Evolutionary conservation across 2,329 filamentous ascomycete genomes (phyloP).

Genomic region (Botrytis tulipae): DNA sequence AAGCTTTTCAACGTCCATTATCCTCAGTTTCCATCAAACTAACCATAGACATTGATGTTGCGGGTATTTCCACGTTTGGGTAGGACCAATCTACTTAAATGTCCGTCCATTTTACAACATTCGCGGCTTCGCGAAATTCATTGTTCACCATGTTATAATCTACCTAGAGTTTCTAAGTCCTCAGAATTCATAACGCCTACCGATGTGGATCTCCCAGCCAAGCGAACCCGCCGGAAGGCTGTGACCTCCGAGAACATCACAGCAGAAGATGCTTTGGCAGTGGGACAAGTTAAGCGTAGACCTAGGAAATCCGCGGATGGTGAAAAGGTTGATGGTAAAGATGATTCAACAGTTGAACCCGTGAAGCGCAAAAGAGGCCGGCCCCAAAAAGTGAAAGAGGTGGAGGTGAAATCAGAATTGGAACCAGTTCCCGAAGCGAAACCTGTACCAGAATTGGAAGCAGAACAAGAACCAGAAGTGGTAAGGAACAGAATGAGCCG

Average conservation of each 20-base stretch:
- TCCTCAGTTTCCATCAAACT: neutral
- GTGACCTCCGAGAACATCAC: neutral
- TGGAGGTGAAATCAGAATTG: neutral
- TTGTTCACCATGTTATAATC: neutral
- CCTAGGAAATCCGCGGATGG: neutral
- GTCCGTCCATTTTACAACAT: neutral
- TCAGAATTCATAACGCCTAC: neutral
- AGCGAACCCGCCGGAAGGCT: conserved; percentile 8
- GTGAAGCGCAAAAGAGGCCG: neutral
- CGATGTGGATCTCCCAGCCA: neutral
- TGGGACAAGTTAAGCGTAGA: neutral
- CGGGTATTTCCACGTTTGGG: conserved; percentile 21
- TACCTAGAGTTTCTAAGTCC: neutral
- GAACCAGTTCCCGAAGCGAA: neutral
- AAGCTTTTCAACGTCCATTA: neutral
- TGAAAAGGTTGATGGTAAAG: neutral
- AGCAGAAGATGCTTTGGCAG: neutral
- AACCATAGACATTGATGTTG: conserved; percentile 29
- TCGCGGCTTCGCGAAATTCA: neutral
- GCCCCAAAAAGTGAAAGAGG: neutral
- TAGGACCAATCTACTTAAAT: conserved; percentile 23
- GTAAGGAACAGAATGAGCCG: neutral
- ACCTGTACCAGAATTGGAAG: neutral
- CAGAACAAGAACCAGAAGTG: neutral
- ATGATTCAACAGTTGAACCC: neutral